These are phyloP conservation scores for Eucalyptus cladocalyx DNA, from an alignment of 345 rosid genomes.

Conservation along the genomic window DNA sequence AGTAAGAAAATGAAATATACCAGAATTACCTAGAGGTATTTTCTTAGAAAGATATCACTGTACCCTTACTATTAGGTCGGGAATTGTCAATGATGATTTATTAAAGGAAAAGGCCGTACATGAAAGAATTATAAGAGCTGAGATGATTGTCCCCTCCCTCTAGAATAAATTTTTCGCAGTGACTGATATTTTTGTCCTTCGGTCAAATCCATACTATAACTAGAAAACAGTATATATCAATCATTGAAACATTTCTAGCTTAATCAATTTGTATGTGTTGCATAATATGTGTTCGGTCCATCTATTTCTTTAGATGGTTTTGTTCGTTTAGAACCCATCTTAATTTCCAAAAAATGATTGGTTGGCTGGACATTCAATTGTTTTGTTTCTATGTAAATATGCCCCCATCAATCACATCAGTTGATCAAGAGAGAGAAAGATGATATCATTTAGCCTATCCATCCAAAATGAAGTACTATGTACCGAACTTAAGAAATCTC, in stretches of 20 bases:
- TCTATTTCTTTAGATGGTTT: neutral
- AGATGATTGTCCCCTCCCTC: too few relatives aligned
- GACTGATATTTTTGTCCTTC: too few relatives aligned
- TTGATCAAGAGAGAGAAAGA: neutral
- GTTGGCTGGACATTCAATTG: neutral
- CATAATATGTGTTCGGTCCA: neutral
- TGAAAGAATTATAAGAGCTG: too few relatives aligned
- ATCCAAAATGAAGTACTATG: neutral
- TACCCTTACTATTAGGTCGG: too few relatives aligned
- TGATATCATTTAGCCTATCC: neutral
- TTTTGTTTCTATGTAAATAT: neutral
- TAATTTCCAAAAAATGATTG: neutral
- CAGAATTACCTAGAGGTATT: too few relatives aligned
- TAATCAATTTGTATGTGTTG: neutral
- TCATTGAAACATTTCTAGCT: neutral
- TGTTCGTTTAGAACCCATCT: neutral
- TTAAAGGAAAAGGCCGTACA: too few relatives aligned
- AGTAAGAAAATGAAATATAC: too few relatives aligned
- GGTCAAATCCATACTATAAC: neutral
- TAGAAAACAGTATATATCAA: neutral
- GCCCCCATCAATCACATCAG: neutral
- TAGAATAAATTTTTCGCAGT: too few relatives aligned
- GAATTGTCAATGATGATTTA: too few relatives aligned
- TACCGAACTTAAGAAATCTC: neutral
- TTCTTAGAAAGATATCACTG: too few relatives aligned